phyloP scores from a whole-genome alignment of 306 rosid species.

The Abrus precatorius region DNA sequence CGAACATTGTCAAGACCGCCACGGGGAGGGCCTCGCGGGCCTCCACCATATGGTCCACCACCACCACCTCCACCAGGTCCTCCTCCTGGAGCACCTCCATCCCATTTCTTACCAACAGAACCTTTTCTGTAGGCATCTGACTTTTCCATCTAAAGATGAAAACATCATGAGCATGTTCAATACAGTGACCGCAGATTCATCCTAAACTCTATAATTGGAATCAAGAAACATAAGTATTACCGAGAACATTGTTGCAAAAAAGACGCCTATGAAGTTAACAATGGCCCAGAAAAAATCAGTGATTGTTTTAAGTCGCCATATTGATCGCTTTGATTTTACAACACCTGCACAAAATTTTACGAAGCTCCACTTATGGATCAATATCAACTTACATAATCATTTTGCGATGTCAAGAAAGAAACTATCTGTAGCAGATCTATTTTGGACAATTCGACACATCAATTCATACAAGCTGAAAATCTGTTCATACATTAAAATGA shows the following conservation, averaged over 20 bases:
- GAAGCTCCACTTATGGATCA: constrained; percentile 12
- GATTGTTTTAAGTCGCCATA: constrained; percentile 85
- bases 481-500: background rate
- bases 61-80: constrained; percentile 79
- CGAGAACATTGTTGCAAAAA: constrained; percentile 93
- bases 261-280: constrained; percentile 75
- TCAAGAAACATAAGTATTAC: constrained; percentile 52
- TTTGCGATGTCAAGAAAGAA: constrained; percentile 10
- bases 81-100: constrained; percentile 88
- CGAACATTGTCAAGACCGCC: constrained; percentile 94
- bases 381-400: constrained; percentile 11
- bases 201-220: background rate
- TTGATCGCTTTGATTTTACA: constrained; percentile 80
- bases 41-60: constrained; percentile 84
- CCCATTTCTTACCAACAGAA: constrained; percentile 84
- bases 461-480: constrained; percentile 1
- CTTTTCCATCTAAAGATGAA: constrained; percentile 74
- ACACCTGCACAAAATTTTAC: constrained; percentile 63
- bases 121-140: constrained; percentile 92
- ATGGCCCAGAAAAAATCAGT: constrained; percentile 90
- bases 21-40: constrained; percentile 89
- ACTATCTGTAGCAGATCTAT: background rate
- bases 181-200: background rate
- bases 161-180: constrained; percentile 31
- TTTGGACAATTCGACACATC: background rate